A percentile compares a stretch with the other conserved stretches of the same genome.
phyloP scores from a whole-genome alignment of 305 asterid genomes.

The Fraxinus latifolia region DNA sequence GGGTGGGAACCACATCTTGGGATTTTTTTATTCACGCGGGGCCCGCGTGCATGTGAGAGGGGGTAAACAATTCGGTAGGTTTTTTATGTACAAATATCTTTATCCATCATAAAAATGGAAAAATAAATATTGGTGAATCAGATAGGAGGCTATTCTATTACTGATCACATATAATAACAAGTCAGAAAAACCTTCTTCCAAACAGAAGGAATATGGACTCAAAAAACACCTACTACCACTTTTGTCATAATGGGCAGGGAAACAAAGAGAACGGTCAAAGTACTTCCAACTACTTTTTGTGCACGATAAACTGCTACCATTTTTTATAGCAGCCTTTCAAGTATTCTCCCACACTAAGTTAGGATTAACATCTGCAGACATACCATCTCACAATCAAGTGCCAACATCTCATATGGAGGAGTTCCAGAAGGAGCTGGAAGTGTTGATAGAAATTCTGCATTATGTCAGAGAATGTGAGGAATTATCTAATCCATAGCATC shows the following conservation, averaged over 20 bases:
- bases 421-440: slow-evolving; percentile 73
- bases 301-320: background rate
- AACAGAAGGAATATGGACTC: background rate
- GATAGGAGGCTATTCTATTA: background rate
- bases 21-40: too few species aligned
- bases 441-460: slow-evolving; percentile 71
- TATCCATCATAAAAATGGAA: background rate
- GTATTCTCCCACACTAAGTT: background rate
- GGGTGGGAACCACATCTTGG: too few species aligned
- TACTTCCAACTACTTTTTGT: background rate
- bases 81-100: too few species aligned
- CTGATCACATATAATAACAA: background rate
- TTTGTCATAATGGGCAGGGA: background rate
- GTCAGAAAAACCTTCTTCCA: background rate
- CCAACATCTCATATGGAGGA: slow-evolving; percentile 63
- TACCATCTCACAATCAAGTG: slow-evolving; percentile 97
- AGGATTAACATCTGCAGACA: slow-evolving; percentile 18
- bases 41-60: too few species aligned
- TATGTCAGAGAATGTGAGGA: slow-evolving; percentile 16
- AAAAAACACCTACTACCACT: background rate
- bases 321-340: background rate
- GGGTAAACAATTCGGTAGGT: too few species aligned
- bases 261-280: background rate
- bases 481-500: slow-evolving; percentile 2
- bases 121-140: background rate